A percentile compares a stretch with the other conserved stretches of the same genome.
Conservation (phyloP, 768 basidiomycete genomes). For the Boletus sp. region DNA sequence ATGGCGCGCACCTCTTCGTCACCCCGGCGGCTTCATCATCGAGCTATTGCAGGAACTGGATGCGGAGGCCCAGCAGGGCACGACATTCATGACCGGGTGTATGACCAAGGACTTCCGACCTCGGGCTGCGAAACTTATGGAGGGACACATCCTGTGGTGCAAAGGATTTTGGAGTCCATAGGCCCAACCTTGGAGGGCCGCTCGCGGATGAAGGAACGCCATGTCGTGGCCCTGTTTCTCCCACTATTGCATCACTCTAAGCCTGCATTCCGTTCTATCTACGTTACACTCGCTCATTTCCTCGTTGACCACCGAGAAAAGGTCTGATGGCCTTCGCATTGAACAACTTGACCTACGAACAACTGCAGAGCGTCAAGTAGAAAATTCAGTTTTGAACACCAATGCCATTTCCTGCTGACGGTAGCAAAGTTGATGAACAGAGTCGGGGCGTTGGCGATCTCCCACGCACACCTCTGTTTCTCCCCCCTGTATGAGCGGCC, state of each 20-base stretch:
- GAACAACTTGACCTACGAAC: slow-evolving; percentile 1
- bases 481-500: no score
- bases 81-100: slow-evolving; percentile 2
- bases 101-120: not conserved
- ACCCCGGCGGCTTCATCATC: slow-evolving; percentile 1
- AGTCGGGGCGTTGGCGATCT: slow-evolving; percentile 8
- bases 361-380: slow-evolving; percentile 2
- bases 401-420: not conserved
- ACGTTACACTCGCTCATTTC: slow-evolving; percentile 1
- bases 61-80: slow-evolving; percentile 5
- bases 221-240: slow-evolving; percentile 2
- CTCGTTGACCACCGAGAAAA: slow-evolving; percentile 9
- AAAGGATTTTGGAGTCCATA: not conserved
- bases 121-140: not conserved
- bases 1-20: not conserved
- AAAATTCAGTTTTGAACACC: not conserved
- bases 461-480: slow-evolving; percentile 6
- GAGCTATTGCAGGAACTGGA: slow-evolving; percentile 9
- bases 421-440: not conserved
- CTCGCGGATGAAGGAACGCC: not conserved
- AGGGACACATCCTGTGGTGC: not conserved
- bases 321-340: not conserved
- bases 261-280: slow-evolving; percentile 3
- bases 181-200: not conserved
- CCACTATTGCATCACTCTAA: slow-evolving; percentile 7